Evolutionary conservation across 306 rosid species (phyloP).

Genomic region (Fagus sylvatica): DNA sequence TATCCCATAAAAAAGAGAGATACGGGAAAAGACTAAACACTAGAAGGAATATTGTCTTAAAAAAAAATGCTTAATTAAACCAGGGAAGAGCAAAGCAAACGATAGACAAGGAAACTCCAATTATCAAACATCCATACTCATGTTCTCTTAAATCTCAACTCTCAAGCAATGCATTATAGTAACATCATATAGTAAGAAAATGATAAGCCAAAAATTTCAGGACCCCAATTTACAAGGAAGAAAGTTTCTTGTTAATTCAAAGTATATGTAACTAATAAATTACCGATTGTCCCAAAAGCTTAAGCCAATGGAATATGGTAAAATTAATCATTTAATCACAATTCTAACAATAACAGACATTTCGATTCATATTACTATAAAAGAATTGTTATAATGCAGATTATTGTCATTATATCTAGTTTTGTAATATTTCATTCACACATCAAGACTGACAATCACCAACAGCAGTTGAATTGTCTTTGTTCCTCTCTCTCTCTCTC

Average conservation of each 20-base stretch:
- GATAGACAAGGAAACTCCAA: background rate
- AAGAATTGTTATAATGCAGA: no score
- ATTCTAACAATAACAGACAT: background rate
- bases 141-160: background rate
- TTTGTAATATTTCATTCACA: background rate
- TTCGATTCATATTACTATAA: background rate
- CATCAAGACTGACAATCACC: background rate
- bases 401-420: background rate
- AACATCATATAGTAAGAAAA: background rate
- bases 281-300: no score
- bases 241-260: background rate
- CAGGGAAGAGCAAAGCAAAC: background rate
- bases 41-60: no score
- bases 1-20: no score
- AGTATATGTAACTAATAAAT: background rate
- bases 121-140: background rate
- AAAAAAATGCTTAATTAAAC: background rate
- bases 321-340: no score
- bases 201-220: background rate
- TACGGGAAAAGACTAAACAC: no score
- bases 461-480: background rate
- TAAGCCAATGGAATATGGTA: no score
- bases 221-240: background rate
- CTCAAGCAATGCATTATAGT: background rate
- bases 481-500: no score